Percentiles rank a stretch among this genome's conserved stretches.
Conservation (phyloP, 345 rosid species). For the Viola odorata region DNA sequence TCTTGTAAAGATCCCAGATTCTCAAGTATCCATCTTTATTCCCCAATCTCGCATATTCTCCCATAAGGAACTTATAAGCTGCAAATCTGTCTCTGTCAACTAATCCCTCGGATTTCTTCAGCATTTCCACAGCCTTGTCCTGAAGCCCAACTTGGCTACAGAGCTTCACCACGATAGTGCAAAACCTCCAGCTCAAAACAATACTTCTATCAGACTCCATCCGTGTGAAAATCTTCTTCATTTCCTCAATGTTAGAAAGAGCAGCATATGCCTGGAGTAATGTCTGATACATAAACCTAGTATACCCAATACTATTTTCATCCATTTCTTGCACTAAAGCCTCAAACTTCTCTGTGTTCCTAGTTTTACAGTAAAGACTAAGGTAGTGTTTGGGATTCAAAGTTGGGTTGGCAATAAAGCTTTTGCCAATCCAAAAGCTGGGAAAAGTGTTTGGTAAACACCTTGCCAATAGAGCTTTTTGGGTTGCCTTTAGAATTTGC, state of each 20-base stretch:
- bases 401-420: conserved; percentile 29
- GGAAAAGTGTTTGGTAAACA: no score
- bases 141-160: conserved; percentile 19
- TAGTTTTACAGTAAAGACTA: neutral
- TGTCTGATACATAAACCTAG: neutral
- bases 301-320: conserved; percentile 1
- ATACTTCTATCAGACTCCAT: conserved; percentile 24
- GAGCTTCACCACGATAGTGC: conserved; percentile 11
- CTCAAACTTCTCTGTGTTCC: conserved; percentile 23
- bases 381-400: no score
- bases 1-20: conserved; percentile 11
- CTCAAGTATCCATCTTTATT: conserved; percentile 30
- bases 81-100: neutral
- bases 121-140: conserved; percentile 29
- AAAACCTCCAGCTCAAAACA: conserved; percentile 20
- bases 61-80: conserved; percentile 21
- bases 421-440: no score
- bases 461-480: no score
- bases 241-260: conserved; percentile 18
- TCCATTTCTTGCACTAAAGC: conserved; percentile 28
- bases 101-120: conserved; percentile 30
- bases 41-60: conserved; percentile 26
- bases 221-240: conserved; percentile 19
- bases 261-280: conserved; percentile 27
- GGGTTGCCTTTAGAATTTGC: no score